Evolutionary conservation across 495 filamentous ascomycete genomes (phyloP), one percentile per base, ranked within the genome.

Genomic region (Tetracladium marchalianum): DNA sequence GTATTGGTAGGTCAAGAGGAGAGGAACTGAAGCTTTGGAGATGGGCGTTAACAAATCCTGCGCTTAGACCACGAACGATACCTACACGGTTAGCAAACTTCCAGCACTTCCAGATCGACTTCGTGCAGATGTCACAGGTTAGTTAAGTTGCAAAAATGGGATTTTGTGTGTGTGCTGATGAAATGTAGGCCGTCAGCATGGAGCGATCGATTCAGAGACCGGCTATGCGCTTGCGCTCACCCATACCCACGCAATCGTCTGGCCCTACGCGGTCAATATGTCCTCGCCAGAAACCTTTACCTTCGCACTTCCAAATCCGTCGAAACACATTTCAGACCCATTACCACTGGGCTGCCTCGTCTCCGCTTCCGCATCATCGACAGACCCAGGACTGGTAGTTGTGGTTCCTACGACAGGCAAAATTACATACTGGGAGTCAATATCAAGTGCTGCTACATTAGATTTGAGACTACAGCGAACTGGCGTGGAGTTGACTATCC

Each of bases 371-470:
- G 78, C 80, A 11, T 76, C 82, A 18, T 80, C 79, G 17, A 72
- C 76, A 12, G 84, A 88, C 36, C 85, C 90, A 2, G 92, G 90
- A 2, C 67, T 97, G 11, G 76, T 98, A 15, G 69, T 95, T 11
- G 70, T 99, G 10, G 82, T 87, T 65, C 87, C 89, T 1, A 73
- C 73, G 13, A 87, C 72, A 31, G 92, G 92, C 24, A 90, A 80
- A 60, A 76, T 97, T 39, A 77, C 82, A 32, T 99, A 90, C 63
- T 99, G 90, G 90, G 93, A 97, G 59, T 88, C 85, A 19, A 81
- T 97, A 39, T 83, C 89, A 15, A 84, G 77, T 62, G 87, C 86
- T 19, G 78, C 85, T 19, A 82, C 82, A 5, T 62, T 87, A 11
- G 84, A 82, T 48, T 74, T 88, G 22, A 77, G 82, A 39, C 82